Evolutionary conservation across 768 basidiomycete species (phyloP), one percentile per base, ranked within the genome.

Genomic region (Leccinellum luteum): DNA sequence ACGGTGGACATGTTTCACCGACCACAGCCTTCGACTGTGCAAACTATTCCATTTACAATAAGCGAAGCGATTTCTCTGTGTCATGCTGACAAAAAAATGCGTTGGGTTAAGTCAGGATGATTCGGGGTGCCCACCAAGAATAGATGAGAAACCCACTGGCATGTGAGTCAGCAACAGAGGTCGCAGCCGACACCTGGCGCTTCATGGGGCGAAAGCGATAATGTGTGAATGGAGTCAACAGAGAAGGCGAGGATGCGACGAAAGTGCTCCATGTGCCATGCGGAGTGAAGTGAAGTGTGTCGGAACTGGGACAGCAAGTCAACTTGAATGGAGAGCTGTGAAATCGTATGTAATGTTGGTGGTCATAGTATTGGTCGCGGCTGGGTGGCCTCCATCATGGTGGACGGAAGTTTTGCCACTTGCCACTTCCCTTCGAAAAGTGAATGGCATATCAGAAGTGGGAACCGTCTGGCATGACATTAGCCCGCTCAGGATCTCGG

Each of bases 321-420:
- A 17, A 19, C 27, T n/a, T n/a, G n/a, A n/a, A n/a, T n/a, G 60
- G 60, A 50, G 59, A 4, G 48, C 48, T 28, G 59, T 25, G 23
- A 28, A 38, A 17, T 6, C 35, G n/a, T n/a, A 27, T 21, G 12
- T 8, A n/a, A 43, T 13, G 6, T 41, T 10, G 38, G n/a, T 31
- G 2, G 10, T 13, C 25, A 5, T 35, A 48, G 9, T 23, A 35
- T 51, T 28, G 17, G 27, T 25, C 25, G 62, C 44, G 51, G 61
- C 61, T 8, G 23, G 45, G 64, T 53, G 60, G 55, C 60, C 19
- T 34, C 25, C 28, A 47, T 31, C 10, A 3, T 15, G 15, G 13
- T 31, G 25, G 13, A 19, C n/a, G 32, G 31, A 31, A 15, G 21
- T 38, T 50, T 23, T 59, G 38, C 56, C 57, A 60, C 61, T 51